Evolutionary conservation across 1,139 yeast species (phyloP).

Genomic region (Blastobotrys proliferans): DNA sequence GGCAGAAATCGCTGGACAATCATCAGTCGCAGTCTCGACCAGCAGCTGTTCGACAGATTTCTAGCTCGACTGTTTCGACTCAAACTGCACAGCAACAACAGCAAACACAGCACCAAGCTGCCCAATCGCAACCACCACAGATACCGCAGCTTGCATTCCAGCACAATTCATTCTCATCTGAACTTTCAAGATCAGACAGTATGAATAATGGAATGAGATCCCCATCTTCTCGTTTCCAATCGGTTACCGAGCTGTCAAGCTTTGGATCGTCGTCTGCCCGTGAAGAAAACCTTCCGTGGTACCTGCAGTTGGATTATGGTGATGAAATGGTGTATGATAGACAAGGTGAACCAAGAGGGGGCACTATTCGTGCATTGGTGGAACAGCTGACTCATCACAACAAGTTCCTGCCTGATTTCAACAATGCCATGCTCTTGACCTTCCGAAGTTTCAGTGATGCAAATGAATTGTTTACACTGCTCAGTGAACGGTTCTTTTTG

Average conservation of each 20-base stretch:
- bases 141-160: background rate
- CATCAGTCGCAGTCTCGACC: too few species aligned
- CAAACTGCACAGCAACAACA: background rate
- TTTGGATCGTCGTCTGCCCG: slow-evolving; percentile 20
- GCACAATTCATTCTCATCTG: background rate
- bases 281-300: slow-evolving; percentile 58
- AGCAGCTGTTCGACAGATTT: too few species aligned
- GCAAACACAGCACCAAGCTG: background rate
- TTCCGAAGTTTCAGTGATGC: slow-evolving; percentile 76
- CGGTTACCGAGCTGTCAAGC: slow-evolving; percentile 17
- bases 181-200: background rate
- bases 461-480: slow-evolving; percentile 54
- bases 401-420: slow-evolving; percentile 61
- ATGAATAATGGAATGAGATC: slow-evolving; percentile 8
- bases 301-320: slow-evolving; percentile 72
- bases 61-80: background rate
- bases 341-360: slow-evolving; percentile 77
- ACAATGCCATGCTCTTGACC: slow-evolving; percentile 65
- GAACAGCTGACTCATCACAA: slow-evolving; percentile 83
- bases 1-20: too few species aligned
- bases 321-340: slow-evolving; percentile 67
- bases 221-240: slow-evolving; percentile 9
- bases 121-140: background rate
- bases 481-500: slow-evolving; percentile 63
- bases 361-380: slow-evolving; percentile 74